Evolutionary conservation across 2,329 filamentous ascomycete species (phyloP).

Genomic region (Trichoderma atrobrunneum): DNA sequence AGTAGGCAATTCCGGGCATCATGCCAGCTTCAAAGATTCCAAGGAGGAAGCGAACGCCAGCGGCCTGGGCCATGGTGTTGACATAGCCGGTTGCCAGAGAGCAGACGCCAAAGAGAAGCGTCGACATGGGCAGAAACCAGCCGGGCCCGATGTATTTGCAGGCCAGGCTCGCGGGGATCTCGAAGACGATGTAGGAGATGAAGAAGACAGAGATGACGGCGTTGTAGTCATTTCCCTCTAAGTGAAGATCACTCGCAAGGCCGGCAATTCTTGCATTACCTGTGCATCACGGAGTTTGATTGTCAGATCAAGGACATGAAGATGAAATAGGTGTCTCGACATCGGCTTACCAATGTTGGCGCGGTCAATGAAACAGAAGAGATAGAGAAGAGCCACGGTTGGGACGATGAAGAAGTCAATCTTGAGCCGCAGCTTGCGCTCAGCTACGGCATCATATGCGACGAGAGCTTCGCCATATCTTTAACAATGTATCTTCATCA

Average conservation of each 20-base stretch:
- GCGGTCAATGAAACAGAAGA: slow-evolving; percentile 74
- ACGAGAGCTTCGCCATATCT: slow-evolving; percentile 51
- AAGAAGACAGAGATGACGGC: slow-evolving; percentile 66
- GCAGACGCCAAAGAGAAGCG: slow-evolving; percentile 60
- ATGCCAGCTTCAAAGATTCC: slow-evolving; percentile 71
- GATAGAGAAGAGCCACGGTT: slow-evolving; percentile 63
- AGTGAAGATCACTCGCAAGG: slow-evolving; percentile 57
- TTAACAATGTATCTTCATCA: neutral
- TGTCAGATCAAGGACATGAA: neutral
- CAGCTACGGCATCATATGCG: slow-evolving; percentile 55
- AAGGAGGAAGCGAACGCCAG: slow-evolving; percentile 64
- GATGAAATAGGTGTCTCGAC: neutral
- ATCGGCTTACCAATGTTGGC: slow-evolving; percentile 61
- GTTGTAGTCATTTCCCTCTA: slow-evolving; percentile 67
- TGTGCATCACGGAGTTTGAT: slow-evolving; percentile 27
- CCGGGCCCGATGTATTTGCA: slow-evolving; percentile 72
- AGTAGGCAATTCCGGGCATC: slow-evolving; percentile 72
- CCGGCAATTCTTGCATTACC: slow-evolving; percentile 68
- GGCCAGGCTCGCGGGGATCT: slow-evolving; percentile 65
- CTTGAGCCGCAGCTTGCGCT: slow-evolving; percentile 58
- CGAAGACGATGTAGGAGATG: slow-evolving; percentile 69
- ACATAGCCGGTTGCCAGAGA: slow-evolving; percentile 68
- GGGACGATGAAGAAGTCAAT: slow-evolving; percentile 66
- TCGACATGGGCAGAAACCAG: slow-evolving; percentile 64
- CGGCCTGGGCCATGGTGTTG: slow-evolving; percentile 47